Evolutionary conservation across 768 basidiomycete genomes (phyloP).

Genomic region (Podaxis rugospora): DNA sequence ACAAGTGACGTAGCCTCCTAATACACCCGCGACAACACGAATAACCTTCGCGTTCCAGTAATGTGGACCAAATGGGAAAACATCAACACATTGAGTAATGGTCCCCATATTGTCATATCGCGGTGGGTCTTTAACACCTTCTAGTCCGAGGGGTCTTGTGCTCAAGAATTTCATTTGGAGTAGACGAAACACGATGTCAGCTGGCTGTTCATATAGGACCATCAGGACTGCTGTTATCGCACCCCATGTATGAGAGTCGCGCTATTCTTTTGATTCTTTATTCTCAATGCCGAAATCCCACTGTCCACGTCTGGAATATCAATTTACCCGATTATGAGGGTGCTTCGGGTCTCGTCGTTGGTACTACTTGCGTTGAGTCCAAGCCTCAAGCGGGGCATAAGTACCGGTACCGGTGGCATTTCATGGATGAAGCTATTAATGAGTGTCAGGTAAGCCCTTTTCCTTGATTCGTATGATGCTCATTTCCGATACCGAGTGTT

Average conservation of each 20-base stretch:
- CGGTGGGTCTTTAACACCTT: not conserved
- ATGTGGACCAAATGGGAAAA: not conserved
- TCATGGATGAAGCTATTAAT: not conserved
- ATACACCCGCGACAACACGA: not conserved
- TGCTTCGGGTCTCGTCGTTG: not conserved
- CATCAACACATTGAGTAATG: not conserved
- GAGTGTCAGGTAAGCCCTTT: not conserved
- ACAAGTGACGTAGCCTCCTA: not conserved
- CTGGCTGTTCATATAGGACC: not conserved
- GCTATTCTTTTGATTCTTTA: not conserved
- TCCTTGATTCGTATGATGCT: not conserved
- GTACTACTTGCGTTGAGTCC: not conserved
- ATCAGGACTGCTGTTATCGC: conserved; percentile 1
- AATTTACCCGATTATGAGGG: not conserved
- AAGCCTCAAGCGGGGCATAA: not conserved
- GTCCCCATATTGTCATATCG: not conserved
- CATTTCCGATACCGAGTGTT: not conserved
- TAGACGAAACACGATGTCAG: not conserved
- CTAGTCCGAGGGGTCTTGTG: not conserved
- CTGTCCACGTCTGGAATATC: not conserved
- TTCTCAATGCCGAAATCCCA: not conserved
- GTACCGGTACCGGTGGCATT: not conserved
- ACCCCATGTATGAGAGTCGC: not conserved
- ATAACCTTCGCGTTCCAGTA: not conserved
- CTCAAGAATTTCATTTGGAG: not conserved